Evolutionary conservation across 176 grass and related monocot species (phyloP).

Genomic region (Melocanna baccifera): DNA sequence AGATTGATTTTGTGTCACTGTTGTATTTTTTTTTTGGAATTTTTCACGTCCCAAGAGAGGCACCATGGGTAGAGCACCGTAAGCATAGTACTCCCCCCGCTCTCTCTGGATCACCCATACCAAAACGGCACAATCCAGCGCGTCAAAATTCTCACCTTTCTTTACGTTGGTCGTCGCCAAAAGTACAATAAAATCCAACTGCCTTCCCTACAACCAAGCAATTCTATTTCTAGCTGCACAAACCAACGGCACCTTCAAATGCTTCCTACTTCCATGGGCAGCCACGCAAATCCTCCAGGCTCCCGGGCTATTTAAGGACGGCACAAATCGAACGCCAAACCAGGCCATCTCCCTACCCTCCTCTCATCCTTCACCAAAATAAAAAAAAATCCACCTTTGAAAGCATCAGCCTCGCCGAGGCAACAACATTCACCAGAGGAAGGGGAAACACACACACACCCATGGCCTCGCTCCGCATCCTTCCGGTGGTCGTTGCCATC

Average conservation of each 20-base stretch:
- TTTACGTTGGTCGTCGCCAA: not conserved
- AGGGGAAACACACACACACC: slow-evolving; percentile 22
- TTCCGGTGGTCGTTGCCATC: slow-evolving; percentile 7
- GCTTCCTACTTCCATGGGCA: not conserved
- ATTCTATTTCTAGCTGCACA: not conserved
- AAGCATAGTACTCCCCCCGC: no score
- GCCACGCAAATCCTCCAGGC: not conserved
- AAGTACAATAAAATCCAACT: not conserved
- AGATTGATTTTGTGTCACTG: not conserved
- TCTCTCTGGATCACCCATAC: not conserved
- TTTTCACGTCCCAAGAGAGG: not conserved
- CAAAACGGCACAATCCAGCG: not conserved
- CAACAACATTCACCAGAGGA: not conserved
- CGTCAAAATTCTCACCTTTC: not conserved
- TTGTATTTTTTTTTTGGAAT: not conserved
- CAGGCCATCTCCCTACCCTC: slow-evolving; percentile 36
- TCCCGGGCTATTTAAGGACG: slow-evolving; percentile 20
- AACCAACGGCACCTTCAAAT: not conserved
- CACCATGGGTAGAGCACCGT: no score
- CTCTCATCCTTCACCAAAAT: slow-evolving; percentile 8
- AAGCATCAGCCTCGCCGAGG: not conserved
- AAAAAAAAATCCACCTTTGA: not conserved
- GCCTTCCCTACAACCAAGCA: not conserved
- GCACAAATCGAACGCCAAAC: not conserved
- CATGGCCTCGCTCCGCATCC: slow-evolving; percentile 56